phyloP scores from a whole-genome alignment of 192 early-diverging fungal species.

The Mortierella antarctica region DNA sequence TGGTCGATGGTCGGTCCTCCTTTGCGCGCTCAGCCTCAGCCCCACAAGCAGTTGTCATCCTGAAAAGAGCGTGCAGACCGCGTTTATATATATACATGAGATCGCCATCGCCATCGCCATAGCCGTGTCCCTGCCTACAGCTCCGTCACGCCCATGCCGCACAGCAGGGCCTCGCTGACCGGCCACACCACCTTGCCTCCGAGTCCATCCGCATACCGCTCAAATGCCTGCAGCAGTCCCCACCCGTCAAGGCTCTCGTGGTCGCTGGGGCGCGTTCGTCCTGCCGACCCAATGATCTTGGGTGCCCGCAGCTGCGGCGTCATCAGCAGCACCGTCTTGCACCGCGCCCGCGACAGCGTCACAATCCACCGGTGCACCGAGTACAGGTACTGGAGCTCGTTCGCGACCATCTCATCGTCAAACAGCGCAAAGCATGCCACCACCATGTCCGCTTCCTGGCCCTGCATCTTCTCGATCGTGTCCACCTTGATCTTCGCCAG shows the following conservation, averaged over 20 bases:
- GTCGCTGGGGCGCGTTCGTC: constrained; percentile 16
- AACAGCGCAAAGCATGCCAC: constrained; percentile 68
- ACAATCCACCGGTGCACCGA: constrained; percentile 62
- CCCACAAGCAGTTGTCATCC: too few species aligned
- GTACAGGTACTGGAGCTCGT: constrained; percentile 52
- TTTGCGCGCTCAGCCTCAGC: too few species aligned
- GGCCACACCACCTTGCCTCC: constrained; percentile 37
- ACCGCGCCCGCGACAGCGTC: constrained; percentile 55
- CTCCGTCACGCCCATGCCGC: neutral
- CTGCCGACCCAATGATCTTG: constrained; percentile 22
- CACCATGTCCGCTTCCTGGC: constrained; percentile 68
- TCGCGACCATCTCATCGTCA: constrained; percentile 24
- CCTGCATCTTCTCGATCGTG: constrained; percentile 67
- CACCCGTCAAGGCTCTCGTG: constrained; percentile 34
- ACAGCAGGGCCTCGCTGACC: constrained; percentile 15
- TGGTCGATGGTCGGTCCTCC: too few species aligned
- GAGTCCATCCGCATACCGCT: constrained; percentile 14
- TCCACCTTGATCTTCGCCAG: constrained; percentile 51
- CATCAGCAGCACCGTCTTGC: constrained; percentile 52
- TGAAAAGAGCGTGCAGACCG: too few species aligned
- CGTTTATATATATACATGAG: too few species aligned
- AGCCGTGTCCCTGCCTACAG: neutral
- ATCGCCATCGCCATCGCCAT: too few species aligned
- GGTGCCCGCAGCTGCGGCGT: constrained; percentile 40
- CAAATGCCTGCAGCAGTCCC: constrained; percentile 38